A percentile compares a stretch with the other conserved stretches of the same genome.
These are phyloP conservation scores for Begonia peltatifolia DNA, from an alignment of 306 rosid genomes.

Conservation along the genomic window DNA sequence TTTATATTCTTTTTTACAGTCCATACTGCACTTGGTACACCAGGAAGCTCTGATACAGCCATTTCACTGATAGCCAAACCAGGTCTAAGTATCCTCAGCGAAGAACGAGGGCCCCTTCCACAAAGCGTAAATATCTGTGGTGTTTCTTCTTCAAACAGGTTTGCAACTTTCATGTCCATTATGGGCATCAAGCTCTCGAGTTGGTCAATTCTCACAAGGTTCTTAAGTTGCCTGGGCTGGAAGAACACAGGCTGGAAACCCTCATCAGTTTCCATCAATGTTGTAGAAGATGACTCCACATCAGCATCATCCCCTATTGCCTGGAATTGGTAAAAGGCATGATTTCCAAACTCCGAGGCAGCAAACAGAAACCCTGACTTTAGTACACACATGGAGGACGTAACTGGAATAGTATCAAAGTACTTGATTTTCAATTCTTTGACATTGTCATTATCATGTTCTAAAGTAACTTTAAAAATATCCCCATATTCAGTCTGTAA, in stretches of 20 bases:
- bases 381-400: constrained; percentile 88
- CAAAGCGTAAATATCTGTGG: constrained; percentile 90
- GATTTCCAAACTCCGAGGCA: constrained; percentile 92
- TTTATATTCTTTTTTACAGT: constrained; percentile 84
- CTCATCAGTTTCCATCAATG: constrained; percentile 75
- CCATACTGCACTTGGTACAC: constrained; percentile 93
- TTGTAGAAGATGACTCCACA: constrained; percentile 78
- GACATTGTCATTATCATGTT: constrained; percentile 62
- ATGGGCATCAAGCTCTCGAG: constrained; percentile 91
- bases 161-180: constrained; percentile 83
- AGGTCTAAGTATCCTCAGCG: constrained; percentile 87
- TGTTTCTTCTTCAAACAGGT: constrained; percentile 92
- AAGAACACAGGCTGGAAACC: constrained; percentile 90
- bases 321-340: constrained; percentile 74
- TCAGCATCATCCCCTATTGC: constrained; percentile 88
- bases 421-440: constrained; percentile 70
- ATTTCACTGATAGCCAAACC: constrained; percentile 95
- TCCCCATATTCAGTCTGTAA: constrained; percentile 96
- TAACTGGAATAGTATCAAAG: constrained; percentile 88
- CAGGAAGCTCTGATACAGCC: constrained; percentile 99
- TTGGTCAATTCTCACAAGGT: constrained; percentile 90
- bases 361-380: constrained; percentile 85
- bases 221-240: constrained; percentile 72
- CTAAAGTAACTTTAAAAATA: constrained; percentile 79
- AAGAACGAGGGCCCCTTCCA: constrained; percentile 94